phyloP scores from a whole-genome alignment of 179 eudicot genomes.

The Silene vulgaris region DNA sequence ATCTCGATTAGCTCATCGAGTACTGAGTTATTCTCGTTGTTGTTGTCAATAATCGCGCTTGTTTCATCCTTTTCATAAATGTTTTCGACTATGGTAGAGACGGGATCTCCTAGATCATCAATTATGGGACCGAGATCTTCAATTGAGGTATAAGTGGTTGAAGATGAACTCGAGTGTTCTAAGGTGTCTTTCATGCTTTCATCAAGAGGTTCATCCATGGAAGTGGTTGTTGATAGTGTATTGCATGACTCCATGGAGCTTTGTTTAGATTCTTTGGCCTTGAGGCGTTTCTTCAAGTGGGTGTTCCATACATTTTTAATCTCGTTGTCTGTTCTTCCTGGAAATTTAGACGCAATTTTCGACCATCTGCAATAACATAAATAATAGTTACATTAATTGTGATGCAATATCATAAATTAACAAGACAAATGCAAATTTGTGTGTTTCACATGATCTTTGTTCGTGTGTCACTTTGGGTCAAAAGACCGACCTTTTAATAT shows the following conservation, averaged over 20 bases:
- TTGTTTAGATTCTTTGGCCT: constrained; percentile 14
- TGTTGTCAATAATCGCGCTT: background rate
- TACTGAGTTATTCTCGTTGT: background rate
- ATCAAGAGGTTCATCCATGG: constrained; percentile 12
- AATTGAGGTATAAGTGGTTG: constrained; percentile 21
- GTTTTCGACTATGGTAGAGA: constrained; percentile 4
- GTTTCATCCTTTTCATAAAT: background rate
- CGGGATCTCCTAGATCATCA: constrained; percentile 3
- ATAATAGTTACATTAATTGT: background rate
- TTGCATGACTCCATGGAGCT: constrained; percentile 3
- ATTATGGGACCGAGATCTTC: constrained; percentile 14
- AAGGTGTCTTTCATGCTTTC: constrained; percentile 12
- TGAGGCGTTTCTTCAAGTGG: constrained; percentile 60
- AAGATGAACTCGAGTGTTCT: constrained; percentile 31
- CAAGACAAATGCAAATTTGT: background rate
- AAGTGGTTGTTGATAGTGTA: constrained; percentile 9
- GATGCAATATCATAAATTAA: background rate
- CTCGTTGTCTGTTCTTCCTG: constrained; percentile 90
- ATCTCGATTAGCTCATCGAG: constrained; percentile 37
- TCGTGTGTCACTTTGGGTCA: background rate
- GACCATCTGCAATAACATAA: constrained; percentile 57
- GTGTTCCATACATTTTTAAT: constrained; percentile 88
- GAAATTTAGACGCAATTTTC: constrained; percentile 61
- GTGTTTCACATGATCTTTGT: background rate
- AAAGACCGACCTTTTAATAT: too few relatives aligned